Evolutionary conservation across 208 protist genomes (phyloP), one percentile per base, ranked within the genome.

Genomic region (Leptomonas seymouri): DNA sequence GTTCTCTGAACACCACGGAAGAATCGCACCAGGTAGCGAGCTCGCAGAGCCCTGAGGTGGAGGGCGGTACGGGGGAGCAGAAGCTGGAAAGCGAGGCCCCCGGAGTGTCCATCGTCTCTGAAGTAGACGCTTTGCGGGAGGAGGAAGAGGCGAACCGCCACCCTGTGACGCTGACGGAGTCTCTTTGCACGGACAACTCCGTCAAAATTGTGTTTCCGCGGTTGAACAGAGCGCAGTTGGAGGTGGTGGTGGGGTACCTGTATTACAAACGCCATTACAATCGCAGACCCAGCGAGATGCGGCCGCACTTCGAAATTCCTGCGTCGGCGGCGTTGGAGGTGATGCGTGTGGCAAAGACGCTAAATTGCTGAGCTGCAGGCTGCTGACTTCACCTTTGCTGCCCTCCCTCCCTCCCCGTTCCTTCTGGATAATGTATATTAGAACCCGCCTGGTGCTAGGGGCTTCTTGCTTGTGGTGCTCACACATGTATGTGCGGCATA

Each of bases 191-290:
- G 15, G 78, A 87, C 68, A 74, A 73, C 54, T 76, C 71, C 4
- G 69, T 85, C 7, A 31, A 39, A 5, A 80, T 97, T 45, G 14
- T 62, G 41, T 95, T 97, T 64, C 87, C 87, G 1, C 68, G 51
- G 18, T 48, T 84, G 18, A 41, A 58, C n/a, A 72, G 82, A 18
- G 51, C 65, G 28, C 73, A 81, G 28, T 72, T 97, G 15, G 86
- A 95, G 23, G 76, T 79, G 36, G 50, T 94, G 4, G 60, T 97
- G 28, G 75, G 81, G 44, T 97, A 97, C 65, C 64, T 95, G 25
- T 89, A 96, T 71, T 94, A 91, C 77, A 97, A 97, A 62, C 78
- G 89, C 55, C 68, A 76, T 25, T 95, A 95, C 53, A 91, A 94
- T 15, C 76, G 87, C n/a, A 66, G 59, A 5, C 57, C 74, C 28